These are phyloP conservation scores for Wickerhamiella australiensis DNA, from an alignment of 805 yeast genomes.

Conservation along the genomic window DNA sequence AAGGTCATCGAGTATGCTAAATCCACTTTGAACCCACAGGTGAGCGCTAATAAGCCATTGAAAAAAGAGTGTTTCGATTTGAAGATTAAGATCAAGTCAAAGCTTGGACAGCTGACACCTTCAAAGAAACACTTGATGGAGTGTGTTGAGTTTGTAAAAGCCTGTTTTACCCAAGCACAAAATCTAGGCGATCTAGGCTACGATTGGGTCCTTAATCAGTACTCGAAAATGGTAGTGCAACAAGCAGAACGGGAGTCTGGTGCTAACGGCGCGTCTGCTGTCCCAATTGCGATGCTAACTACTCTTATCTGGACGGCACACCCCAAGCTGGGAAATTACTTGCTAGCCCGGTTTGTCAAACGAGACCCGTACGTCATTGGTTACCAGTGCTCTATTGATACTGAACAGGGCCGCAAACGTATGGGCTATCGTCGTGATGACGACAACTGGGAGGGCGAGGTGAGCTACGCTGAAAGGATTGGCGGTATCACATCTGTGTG, in stretches of 20 bases:
- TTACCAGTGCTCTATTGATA: conserved; percentile 56
- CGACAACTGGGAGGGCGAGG: conserved; percentile 41
- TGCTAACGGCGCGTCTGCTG: conserved; percentile 62
- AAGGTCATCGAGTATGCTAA: conserved; percentile 40
- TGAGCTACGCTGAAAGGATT: conserved; percentile 70
- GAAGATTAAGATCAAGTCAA: conserved; percentile 71
- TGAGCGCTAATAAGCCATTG: conserved; percentile 40
- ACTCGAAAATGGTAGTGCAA: conserved; percentile 72
- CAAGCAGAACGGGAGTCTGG: conserved; percentile 91
- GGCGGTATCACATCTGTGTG: conserved; percentile 77
- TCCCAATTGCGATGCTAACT: conserved; percentile 65
- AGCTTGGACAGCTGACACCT: conserved; percentile 82
- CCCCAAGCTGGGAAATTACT: conserved; percentile 42
- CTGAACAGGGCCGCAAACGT: conserved; percentile 64
- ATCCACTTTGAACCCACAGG: conserved; percentile 41
- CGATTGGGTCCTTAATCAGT: conserved; percentile 65
- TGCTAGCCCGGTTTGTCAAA: conserved; percentile 74
- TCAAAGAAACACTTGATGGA: conserved; percentile 45
- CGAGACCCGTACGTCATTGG: conserved; percentile 88
- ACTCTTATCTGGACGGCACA: conserved; percentile 39
- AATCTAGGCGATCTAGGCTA: conserved; percentile 39
- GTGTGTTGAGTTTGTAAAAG: conserved; percentile 36
- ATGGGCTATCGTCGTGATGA: conserved; percentile 74
- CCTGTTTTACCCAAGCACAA: conserved; percentile 36
- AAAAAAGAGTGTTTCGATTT: conserved; percentile 46